Conservation (phyloP, 2,329 filamentous ascomycete species). For the Fusarium ambrosium region DNA sequence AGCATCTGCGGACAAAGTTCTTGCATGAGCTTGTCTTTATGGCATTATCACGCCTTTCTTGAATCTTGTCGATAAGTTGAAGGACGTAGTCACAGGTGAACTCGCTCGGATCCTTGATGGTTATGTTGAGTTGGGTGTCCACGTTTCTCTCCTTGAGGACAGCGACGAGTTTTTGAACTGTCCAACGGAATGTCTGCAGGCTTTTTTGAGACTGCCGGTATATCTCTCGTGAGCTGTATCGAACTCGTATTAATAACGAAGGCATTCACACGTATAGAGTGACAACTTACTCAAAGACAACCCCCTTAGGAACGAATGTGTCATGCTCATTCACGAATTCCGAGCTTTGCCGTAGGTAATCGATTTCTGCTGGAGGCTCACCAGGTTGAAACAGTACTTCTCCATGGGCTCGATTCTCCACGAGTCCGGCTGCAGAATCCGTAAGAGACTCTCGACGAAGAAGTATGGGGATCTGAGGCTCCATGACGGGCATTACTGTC, state of each 20-base stretch:
- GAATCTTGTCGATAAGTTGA: not conserved
- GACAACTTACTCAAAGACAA: not conserved
- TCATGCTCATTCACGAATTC: not conserved
- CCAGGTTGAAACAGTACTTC: not conserved
- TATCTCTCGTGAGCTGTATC: not conserved
- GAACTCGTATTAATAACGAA: too few relatives aligned
- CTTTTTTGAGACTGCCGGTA: not conserved
- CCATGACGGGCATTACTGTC: not conserved
- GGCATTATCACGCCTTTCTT: not conserved
- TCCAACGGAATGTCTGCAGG: not conserved
- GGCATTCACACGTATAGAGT: too few relatives aligned
- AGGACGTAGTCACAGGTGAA: not conserved
- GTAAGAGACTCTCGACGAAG: not conserved
- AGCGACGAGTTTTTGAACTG: not conserved
- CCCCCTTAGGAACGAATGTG: not conserved
- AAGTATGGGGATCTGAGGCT: not conserved
- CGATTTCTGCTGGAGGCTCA: not conserved
- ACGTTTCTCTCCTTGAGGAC: not conserved
- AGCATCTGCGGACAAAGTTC: not conserved
- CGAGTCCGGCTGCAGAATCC: not conserved
- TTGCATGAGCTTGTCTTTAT: not conserved
- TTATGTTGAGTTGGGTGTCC: not conserved
- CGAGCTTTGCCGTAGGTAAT: not conserved
- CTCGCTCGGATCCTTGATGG: not conserved
- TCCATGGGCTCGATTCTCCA: not conserved